Percentiles rank a stretch among this genome's conserved stretches.
Conservation (phyloP, 2,329 filamentous ascomycete genomes). For the Beauveria scarabaeidicola region DNA sequence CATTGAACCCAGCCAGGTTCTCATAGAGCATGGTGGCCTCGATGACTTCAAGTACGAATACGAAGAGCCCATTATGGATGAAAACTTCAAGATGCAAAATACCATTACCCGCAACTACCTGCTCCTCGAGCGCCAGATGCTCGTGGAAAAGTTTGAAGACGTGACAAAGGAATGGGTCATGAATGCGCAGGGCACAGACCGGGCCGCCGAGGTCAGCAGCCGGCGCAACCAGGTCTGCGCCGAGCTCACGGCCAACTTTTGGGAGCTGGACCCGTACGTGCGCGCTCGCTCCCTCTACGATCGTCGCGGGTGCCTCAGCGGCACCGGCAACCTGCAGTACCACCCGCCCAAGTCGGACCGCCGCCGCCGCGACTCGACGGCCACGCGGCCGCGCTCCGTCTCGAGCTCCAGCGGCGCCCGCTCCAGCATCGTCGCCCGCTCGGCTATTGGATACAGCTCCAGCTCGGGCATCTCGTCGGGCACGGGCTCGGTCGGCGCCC, state of each 20-base stretch:
- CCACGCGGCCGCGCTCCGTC: neutral
- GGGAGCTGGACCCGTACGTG: constrained; percentile 74
- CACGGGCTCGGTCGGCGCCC: constrained; percentile 24
- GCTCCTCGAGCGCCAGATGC: constrained; percentile 47
- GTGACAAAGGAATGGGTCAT: constrained; percentile 63
- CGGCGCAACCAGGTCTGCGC: constrained; percentile 51
- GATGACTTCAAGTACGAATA: constrained; percentile 75
- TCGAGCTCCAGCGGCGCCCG: constrained; percentile 3
- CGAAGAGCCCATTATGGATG: constrained; percentile 58
- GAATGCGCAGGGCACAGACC: constrained; percentile 23
- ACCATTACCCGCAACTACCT: constrained; percentile 51
- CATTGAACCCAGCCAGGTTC: constrained; percentile 57
- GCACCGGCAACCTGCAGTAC: constrained; percentile 58
- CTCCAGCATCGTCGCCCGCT: constrained; percentile 6
- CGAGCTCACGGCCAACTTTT: constrained; percentile 64
- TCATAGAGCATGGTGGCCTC: constrained; percentile 69
- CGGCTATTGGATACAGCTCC: constrained; percentile 11
- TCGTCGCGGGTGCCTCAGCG: constrained; percentile 58
- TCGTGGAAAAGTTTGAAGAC: constrained; percentile 63
- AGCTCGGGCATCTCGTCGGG: constrained; percentile 12
- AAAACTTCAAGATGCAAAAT: constrained; percentile 63
- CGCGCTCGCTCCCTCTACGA: constrained; percentile 71
- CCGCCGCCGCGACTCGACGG: neutral
- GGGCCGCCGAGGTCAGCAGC: constrained; percentile 37
- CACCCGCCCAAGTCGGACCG: constrained; percentile 36